Evolutionary conservation across 192 early-diverging fungal genomes (phyloP).

Genomic region (Podila minutissima): DNA sequence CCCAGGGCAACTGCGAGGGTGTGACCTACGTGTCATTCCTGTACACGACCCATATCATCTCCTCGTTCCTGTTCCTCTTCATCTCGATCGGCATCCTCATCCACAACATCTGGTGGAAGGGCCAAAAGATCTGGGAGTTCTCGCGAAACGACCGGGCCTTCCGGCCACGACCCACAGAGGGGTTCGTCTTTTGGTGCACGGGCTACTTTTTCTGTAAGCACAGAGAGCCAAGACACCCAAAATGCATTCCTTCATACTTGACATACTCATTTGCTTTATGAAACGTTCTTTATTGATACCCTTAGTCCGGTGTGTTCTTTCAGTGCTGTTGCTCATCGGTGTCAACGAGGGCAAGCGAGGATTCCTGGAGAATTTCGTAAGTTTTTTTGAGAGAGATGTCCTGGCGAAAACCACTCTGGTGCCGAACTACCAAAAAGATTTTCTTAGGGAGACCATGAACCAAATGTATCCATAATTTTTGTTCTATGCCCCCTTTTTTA

Average conservation of each 20-base stretch:
- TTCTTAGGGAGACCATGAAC: not conserved
- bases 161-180: conserved; percentile 43
- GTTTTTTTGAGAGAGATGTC: not conserved
- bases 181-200: conserved; percentile 45
- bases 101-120: conserved; percentile 50
- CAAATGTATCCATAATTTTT: not conserved
- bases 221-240: not conserved
- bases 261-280: not conserved
- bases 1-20: conserved; percentile 34
- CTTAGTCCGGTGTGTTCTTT: conserved; percentile 37
- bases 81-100: conserved; percentile 44
- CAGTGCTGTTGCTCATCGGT: conserved; percentile 21
- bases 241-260: not conserved
- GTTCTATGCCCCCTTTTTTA: not conserved
- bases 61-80: conserved; percentile 47
- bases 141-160: conserved; percentile 43
- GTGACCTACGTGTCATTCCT: conserved; percentile 42
- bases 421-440: not conserved
- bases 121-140: conserved; percentile 50
- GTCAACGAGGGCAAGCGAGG: conserved; percentile 34
- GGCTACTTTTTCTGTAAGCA: conserved; percentile 48
- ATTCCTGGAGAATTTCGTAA: conserved; percentile 44
- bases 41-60: conserved; percentile 48
- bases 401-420: not conserved
- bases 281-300: not conserved